Base-by-base conservation (phyloP, 192 early-diverging fungal genomes). In the Pecoramyces ruminantium region DNA sequence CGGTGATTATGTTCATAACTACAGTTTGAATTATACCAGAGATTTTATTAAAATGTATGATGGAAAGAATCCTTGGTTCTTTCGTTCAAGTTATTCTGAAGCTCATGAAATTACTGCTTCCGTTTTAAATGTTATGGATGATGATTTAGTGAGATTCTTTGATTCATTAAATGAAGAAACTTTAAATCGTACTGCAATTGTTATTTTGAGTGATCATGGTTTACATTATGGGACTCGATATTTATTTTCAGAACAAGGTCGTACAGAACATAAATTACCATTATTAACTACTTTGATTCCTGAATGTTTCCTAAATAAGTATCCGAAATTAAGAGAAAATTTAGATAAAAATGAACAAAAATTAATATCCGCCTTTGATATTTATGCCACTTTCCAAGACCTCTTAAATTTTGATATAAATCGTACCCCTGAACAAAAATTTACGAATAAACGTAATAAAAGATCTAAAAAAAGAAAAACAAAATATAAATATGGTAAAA, bases 141-240 rank as follows among this genome's bases (percentile, higher is more conserved):
- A 82, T 78, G 82, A 84, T 29, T 29, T 85, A 25, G 78, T 83
- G 2, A 67, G 80, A 34, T 87, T 87, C 29, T 38, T 87, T 30
- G 86, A 83, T 12, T 82, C 82, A 16, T 80, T 85, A 15, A 83
- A 85, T 40, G 85, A 87, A 80, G 42, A 51, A 51, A 51, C 17
- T 1, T 51, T 51, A 51, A 51, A 51, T 51, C 42, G 42, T 51
- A 87, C 86, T 0, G 85, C 84, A 29, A 79, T 87, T 78, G 79
- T 87, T 18, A 81, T 84, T 81, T 80, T 87, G 80, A 83, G 84
- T 14, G 86, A 87, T 81, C 86, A 87, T 80, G 86, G 86, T 14
- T 83, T 87, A 51, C 86, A 87, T 67, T 84, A 85, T 81, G 86
- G 86, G 9, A 82, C 85, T 78, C 83, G 84, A 77, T 85, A 84